phyloP scores from a whole-genome alignment of 2,329 filamentous ascomycete species.

The Coniochaeta prunicola region DNA sequence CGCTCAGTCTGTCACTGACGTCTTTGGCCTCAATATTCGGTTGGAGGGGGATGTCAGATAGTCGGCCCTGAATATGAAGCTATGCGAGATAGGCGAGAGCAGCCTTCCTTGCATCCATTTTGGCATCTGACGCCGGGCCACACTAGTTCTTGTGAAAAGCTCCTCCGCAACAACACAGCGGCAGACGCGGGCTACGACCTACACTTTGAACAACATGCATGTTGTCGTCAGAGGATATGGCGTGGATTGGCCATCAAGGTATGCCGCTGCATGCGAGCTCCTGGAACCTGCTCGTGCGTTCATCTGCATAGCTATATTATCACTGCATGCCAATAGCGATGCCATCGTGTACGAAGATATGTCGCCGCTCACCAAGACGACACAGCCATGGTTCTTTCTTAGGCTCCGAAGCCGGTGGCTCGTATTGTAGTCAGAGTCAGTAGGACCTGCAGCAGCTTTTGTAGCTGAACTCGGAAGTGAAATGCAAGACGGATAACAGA shows the following conservation, averaged over 20 bases:
- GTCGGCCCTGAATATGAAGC: too few relatives aligned
- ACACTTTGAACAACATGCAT: not conserved
- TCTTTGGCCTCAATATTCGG: not conserved
- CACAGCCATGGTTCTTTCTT: not conserved
- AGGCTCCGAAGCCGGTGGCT: not conserved
- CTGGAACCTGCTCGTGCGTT: not conserved
- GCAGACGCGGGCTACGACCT: not conserved
- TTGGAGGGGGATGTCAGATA: not conserved
- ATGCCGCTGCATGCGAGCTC: not conserved
- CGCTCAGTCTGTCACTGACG: not conserved
- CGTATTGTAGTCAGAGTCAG: not conserved
- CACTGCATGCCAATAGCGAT: not conserved
- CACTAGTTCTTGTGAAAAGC: not conserved
- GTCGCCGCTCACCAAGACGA: not conserved
- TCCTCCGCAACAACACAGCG: not conserved
- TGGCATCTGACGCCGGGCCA: not conserved
- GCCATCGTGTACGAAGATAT: not conserved
- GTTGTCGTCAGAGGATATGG: not conserved
- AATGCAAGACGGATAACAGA: not conserved
- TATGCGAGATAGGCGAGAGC: conserved; percentile 1
- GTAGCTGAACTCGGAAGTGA: too few relatives aligned
- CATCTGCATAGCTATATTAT: not conserved
- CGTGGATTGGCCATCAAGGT: not conserved
- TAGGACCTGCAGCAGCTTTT: not conserved
- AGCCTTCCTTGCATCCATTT: not conserved